phyloP scores from a whole-genome alignment of 768 basidiomycete genomes.

The Lactarius indigo region DNA sequence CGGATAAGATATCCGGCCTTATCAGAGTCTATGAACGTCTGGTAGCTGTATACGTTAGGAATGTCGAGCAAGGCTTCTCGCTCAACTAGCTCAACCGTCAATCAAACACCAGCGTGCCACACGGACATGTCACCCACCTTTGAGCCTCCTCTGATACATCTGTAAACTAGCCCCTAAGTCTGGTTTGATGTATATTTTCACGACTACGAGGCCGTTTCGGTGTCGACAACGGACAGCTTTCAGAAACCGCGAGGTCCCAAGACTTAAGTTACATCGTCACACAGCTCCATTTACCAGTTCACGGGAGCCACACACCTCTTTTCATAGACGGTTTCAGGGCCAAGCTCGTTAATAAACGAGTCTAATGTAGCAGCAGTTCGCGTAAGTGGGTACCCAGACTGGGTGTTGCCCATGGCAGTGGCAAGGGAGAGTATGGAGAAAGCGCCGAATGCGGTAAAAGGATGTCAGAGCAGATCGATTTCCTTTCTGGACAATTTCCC shows the following conservation, averaged over 20 bases:
- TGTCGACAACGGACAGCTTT: conserved; percentile 87
- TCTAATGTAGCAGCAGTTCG: conserved; percentile 80
- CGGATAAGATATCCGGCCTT: conserved; percentile 93
- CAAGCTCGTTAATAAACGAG: conserved; percentile 87
- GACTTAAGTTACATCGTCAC: conserved; percentile 35
- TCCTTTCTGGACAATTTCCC: background rate
- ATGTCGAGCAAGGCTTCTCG: conserved; percentile 81
- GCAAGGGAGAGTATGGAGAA: background rate
- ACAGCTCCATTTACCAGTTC: conserved; percentile 9
- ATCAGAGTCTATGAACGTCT: conserved; percentile 89
- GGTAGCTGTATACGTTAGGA: conserved; percentile 85
- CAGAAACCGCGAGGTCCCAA: conserved; percentile 67
- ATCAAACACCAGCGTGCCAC: conserved; percentile 16
- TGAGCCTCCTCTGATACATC: conserved; percentile 71
- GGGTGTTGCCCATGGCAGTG: conserved; percentile 67
- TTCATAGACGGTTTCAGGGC: conserved; percentile 85
- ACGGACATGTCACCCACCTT: conserved; percentile 45
- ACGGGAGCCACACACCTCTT: conserved; percentile 58
- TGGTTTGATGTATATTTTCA: conserved; percentile 95
- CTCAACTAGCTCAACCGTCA: conserved; percentile 53
- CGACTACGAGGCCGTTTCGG: conserved; percentile 74
- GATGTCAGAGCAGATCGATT: background rate
- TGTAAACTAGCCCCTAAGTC: conserved; percentile 79
- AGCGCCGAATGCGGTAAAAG: background rate
- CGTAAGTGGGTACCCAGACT: conserved; percentile 66